Conservation (phyloP, 805 yeast species). For the Zygotorulaspora danielsina region DNA sequence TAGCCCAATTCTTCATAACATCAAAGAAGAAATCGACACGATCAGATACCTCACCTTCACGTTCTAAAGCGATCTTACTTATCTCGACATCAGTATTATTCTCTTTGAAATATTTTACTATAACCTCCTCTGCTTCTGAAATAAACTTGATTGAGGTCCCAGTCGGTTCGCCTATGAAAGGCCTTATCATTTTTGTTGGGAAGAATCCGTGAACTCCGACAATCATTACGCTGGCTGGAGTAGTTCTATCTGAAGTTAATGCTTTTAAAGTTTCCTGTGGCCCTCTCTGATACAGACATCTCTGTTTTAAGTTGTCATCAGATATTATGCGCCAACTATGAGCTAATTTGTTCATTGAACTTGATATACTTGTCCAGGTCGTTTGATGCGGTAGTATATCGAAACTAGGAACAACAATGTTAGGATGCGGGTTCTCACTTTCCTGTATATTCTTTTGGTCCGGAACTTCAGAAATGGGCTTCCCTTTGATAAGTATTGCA, state of each 20-base stretch:
- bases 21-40: constrained; percentile 78
- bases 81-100: constrained; percentile 45
- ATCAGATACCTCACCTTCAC: constrained; percentile 85
- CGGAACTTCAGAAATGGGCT: constrained; percentile 14
- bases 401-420: constrained; percentile 32
- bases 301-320: constrained; percentile 3
- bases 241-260: constrained; percentile 20
- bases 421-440: constrained; percentile 22
- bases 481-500: constrained; percentile 22
- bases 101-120: constrained; percentile 59
- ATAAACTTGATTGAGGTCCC: constrained; percentile 92
- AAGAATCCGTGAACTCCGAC: constrained; percentile 96
- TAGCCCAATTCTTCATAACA: constrained; percentile 62
- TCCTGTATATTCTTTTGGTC: constrained; percentile 10
- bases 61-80: constrained; percentile 91
- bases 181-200: constrained; percentile 80
- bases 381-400: constrained; percentile 29
- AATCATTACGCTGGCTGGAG: constrained; percentile 60
- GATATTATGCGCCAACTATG: constrained; percentile 13
- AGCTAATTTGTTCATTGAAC: constrained; percentile 16
- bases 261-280: constrained; percentile 19
- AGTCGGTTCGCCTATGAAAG: constrained; percentile 90
- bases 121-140: constrained; percentile 78
- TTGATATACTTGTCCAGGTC: constrained; percentile 25
- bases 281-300: constrained; percentile 13